Evolutionary conservation across 1,139 yeast species (phyloP).

Genomic region (Saccharomycopsis crataegensis): DNA sequence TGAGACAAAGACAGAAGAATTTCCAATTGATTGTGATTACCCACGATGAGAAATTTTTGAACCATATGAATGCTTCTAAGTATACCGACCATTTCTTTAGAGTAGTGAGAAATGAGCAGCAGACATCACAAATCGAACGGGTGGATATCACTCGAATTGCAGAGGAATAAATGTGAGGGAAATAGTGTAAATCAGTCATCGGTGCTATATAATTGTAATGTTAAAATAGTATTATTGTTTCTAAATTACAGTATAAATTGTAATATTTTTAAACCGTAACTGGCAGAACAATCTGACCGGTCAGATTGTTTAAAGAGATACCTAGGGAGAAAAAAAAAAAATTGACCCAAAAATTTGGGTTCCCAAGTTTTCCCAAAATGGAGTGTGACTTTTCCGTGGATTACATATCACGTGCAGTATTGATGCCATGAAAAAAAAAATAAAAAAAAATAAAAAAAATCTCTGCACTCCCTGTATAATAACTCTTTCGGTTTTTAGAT

Average conservation of each 20-base stretch:
- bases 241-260: not conserved
- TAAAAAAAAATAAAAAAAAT: no score
- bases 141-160: constrained; percentile 29
- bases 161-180: not conserved
- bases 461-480: no score
- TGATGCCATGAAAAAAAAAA: no score
- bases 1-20: constrained; percentile 71
- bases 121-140: constrained; percentile 65
- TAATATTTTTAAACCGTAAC: not conserved
- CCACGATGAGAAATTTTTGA: constrained; percentile 87
- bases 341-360: not conserved
- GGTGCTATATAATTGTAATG: not conserved
- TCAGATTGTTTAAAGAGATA: not conserved
- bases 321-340: not conserved
- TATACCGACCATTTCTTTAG: constrained; percentile 88
- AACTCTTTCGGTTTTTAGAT: no score
- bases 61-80: constrained; percentile 75
- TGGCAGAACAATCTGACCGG: not conserved
- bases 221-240: not conserved
- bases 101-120: constrained; percentile 72
- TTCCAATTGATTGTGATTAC: constrained; percentile 94
- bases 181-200: not conserved
- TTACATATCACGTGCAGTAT: no score
- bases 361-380: not conserved
- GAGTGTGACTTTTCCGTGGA: no score